Conservation (phyloP, 306 rosid genomes). For the Luffa aegyptiaca region DNA sequence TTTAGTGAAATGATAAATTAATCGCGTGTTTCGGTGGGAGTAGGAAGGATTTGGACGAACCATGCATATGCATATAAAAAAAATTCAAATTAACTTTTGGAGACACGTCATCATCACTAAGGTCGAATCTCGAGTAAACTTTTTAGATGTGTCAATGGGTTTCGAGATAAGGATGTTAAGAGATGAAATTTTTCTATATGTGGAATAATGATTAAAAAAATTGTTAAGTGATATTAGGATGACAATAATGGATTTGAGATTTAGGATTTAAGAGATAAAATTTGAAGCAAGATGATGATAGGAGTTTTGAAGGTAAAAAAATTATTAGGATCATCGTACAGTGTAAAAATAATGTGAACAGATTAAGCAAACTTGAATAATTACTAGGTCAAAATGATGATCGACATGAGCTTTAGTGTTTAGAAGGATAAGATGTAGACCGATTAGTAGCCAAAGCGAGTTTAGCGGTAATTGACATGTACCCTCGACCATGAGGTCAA, state of each 20-base stretch:
- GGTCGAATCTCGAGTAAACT: too few relatives aligned
- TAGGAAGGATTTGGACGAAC: neutral
- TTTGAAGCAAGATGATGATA: neutral
- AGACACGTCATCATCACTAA: neutral
- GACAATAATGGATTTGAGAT: neutral
- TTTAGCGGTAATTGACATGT: too few relatives aligned
- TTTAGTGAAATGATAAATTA: neutral
- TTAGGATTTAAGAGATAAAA: neutral
- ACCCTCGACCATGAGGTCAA: too few relatives aligned
- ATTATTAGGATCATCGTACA: neutral
- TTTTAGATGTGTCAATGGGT: neutral
- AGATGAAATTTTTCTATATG: neutral
- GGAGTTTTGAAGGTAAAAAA: neutral
- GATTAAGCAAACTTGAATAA: too few relatives aligned
- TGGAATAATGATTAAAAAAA: neutral
- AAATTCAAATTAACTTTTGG: neutral
- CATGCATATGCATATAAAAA: neutral
- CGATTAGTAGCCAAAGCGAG: too few relatives aligned
- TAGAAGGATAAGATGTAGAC: too few relatives aligned
- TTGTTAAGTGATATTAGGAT: neutral
- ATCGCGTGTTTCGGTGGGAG: neutral
- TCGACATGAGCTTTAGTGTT: too few relatives aligned
- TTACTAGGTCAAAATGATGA: too few relatives aligned
- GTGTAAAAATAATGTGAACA: too few relatives aligned
- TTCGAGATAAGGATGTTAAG: neutral